Percentiles rank a stretch among this genome's conserved stretches.
Conservation (phyloP, 768 basidiomycete species). For the Harrya chromipes region DNA sequence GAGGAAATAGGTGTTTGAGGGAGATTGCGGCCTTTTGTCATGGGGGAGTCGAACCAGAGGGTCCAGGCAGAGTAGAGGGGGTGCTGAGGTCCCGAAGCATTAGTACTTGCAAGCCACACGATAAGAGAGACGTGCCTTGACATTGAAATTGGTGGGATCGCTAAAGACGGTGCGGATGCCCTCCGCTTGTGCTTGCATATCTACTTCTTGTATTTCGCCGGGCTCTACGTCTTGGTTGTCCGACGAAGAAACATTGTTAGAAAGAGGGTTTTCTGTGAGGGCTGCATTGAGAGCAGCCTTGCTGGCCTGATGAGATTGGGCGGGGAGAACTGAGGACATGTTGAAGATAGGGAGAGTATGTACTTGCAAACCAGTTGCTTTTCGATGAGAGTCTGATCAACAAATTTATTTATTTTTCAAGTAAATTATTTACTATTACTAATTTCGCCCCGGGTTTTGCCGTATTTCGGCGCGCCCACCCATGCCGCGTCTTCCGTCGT, state of each 20-base stretch:
- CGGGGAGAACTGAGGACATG: conserved; percentile 48
- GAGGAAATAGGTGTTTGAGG: conserved; percentile 81
- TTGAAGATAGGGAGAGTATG: conserved; percentile 9
- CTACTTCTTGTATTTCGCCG: conserved; percentile 84
- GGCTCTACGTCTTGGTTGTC: conserved; percentile 54
- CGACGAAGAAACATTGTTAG: conserved; percentile 1
- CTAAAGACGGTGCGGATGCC: conserved; percentile 90
- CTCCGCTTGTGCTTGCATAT: conserved; percentile 81
- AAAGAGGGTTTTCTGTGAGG: conserved; percentile 51
- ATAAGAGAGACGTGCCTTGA: conserved; percentile 62
- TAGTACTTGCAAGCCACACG: background rate
- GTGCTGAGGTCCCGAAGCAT: conserved; percentile 51
- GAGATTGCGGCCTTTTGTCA: conserved; percentile 85
- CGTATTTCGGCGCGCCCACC: conserved; percentile 8
- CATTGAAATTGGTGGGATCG: conserved; percentile 90
- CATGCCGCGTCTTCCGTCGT: background rate
- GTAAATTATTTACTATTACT: too few relatives aligned
- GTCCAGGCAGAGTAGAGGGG: conserved; percentile 95
- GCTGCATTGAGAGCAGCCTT: conserved; percentile 77
- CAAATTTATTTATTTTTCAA: too few relatives aligned
- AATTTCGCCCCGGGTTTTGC: conserved; percentile 23
- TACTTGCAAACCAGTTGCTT: conserved; percentile 11
- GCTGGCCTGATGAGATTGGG: conserved; percentile 70
- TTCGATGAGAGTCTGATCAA: background rate
- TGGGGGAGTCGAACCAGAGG: conserved; percentile 96